These are phyloP conservation scores for Diaporthe longicolla DNA, from an alignment of 2,329 filamentous ascomycete genomes.

Conservation along the genomic window DNA sequence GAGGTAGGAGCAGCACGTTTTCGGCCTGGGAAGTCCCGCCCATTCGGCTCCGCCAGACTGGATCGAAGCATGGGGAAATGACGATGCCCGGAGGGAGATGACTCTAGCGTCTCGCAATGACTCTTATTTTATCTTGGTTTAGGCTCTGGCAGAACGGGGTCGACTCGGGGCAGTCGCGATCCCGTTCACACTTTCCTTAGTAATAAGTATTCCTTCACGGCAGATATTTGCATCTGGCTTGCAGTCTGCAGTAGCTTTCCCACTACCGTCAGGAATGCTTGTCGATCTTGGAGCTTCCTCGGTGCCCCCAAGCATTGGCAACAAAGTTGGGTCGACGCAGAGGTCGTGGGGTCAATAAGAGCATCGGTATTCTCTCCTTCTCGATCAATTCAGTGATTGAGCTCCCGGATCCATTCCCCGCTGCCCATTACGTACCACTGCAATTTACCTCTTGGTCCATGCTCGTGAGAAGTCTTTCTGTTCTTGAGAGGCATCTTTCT, in stretches of 20 bases:
- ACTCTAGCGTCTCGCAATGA: slow-evolving; percentile 30
- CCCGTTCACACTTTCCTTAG: too few relatives aligned
- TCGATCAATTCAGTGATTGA: neutral
- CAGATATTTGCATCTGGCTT: slow-evolving; percentile 8
- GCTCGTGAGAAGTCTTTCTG: slow-evolving; percentile 17
- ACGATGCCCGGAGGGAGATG: slow-evolving; percentile 26
- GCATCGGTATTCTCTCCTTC: slow-evolving; percentile 13
- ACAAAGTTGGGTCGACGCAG: neutral
- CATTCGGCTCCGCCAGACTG: slow-evolving; percentile 34
- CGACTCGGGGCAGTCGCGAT: neutral
- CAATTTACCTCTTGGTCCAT: slow-evolving; percentile 8
- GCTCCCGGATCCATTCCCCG: slow-evolving; percentile 27
- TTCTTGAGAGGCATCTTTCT: neutral
- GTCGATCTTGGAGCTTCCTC: slow-evolving; percentile 5
- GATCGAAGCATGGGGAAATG: slow-evolving; percentile 38
- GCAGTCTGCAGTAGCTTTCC: neutral
- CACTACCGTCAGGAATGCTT: slow-evolving; percentile 8
- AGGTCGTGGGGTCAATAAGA: slow-evolving; percentile 17
- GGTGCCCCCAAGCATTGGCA: neutral
- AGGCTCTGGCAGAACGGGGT: neutral
- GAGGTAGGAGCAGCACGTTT: slow-evolving; percentile 30
- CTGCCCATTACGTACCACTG: slow-evolving; percentile 30
- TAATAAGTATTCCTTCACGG: neutral
- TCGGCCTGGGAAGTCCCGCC: slow-evolving; percentile 22
- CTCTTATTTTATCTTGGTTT: slow-evolving; percentile 17